Percentiles rank a stretch among this genome's conserved stretches.
Conservation (phyloP, 2,329 filamentous ascomycete species). For the Neoascochyta sp. region DNA sequence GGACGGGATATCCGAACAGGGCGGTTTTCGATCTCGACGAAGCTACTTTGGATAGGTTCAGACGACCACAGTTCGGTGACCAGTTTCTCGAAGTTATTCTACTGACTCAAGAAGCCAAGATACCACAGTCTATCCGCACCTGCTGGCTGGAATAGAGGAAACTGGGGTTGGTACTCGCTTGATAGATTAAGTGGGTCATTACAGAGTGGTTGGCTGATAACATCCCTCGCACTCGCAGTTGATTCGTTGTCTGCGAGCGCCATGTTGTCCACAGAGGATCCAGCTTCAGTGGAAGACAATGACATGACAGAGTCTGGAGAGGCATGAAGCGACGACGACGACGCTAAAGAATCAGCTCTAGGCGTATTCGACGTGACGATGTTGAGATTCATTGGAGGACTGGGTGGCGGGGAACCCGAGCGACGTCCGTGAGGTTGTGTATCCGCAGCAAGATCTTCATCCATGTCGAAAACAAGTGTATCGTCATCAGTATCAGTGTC, state of each 20-base stretch:
- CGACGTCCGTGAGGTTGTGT: too few species aligned
- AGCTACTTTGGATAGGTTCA: background rate
- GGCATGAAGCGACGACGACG: too few species aligned
- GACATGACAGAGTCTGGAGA: too few species aligned
- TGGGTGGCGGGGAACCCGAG: too few species aligned
- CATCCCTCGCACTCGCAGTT: background rate
- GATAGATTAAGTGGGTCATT: background rate
- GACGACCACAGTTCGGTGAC: conserved; percentile 1
- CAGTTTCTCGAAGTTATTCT: conserved; percentile 3
- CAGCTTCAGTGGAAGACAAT: background rate
- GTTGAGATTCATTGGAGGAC: too few species aligned
- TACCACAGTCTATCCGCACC: conserved; percentile 5
- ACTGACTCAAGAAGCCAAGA: conserved; percentile 8
- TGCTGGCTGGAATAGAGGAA: background rate
- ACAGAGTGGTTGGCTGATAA: background rate
- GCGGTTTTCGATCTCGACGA: conserved; percentile 3
- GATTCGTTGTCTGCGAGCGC: background rate
- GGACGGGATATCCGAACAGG: background rate
- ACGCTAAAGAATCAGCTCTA: too few species aligned
- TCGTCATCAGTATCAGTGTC: background rate
- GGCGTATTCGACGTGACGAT: too few species aligned
- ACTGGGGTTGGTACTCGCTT: background rate
- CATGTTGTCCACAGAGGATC: background rate
- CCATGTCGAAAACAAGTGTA: too few species aligned
- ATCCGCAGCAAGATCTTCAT: too few species aligned